Conservation (phyloP, 2,329 filamentous ascomycete species). For the Gremmenia infestans region DNA sequence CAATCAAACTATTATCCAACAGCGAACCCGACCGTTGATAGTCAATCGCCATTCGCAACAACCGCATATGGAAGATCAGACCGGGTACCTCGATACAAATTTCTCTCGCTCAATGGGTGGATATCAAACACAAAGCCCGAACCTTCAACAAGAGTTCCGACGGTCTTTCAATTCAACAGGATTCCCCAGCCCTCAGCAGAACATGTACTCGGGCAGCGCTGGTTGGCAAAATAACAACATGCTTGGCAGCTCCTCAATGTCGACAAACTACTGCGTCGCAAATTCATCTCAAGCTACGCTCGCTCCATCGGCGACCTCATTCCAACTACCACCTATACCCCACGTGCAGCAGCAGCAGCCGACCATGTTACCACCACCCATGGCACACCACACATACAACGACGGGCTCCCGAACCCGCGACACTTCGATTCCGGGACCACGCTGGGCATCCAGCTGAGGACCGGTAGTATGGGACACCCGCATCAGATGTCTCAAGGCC, state of each 20-base stretch:
- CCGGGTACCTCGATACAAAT: slow-evolving; percentile 4
- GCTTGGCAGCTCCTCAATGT: slow-evolving; percentile 9
- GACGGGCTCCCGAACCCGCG: slow-evolving; percentile 13
- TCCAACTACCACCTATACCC: slow-evolving; percentile 17
- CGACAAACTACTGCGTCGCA: slow-evolving; percentile 14
- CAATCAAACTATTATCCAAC: slow-evolving; percentile 10
- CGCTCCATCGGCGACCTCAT: slow-evolving; percentile 4
- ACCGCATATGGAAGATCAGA: slow-evolving; percentile 14
- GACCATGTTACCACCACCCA: slow-evolving; percentile 14
- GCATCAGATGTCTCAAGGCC: slow-evolving; percentile 6
- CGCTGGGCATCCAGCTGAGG: slow-evolving; percentile 11
- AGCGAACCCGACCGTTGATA: slow-evolving; percentile 9
- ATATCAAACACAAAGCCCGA: slow-evolving; percentile 16
- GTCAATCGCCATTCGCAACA: slow-evolving; percentile 1
- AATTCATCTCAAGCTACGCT: slow-evolving; percentile 19
- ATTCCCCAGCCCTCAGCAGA: slow-evolving; percentile 15
- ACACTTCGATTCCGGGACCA: slow-evolving; percentile 13
- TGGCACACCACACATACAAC: slow-evolving; percentile 4
- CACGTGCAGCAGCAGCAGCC: slow-evolving; percentile 3
- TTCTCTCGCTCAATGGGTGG: slow-evolving; percentile 2
- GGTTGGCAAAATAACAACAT: slow-evolving; percentile 12
- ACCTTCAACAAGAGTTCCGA: slow-evolving; percentile 14
- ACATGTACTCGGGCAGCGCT: slow-evolving; percentile 6
- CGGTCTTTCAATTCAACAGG: slow-evolving; percentile 10
- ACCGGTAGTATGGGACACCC: slow-evolving; percentile 19